These are phyloP conservation scores for Bathelium albidoporum DNA, from an alignment of 495 filamentous ascomycete species.

Conservation along the genomic window DNA sequence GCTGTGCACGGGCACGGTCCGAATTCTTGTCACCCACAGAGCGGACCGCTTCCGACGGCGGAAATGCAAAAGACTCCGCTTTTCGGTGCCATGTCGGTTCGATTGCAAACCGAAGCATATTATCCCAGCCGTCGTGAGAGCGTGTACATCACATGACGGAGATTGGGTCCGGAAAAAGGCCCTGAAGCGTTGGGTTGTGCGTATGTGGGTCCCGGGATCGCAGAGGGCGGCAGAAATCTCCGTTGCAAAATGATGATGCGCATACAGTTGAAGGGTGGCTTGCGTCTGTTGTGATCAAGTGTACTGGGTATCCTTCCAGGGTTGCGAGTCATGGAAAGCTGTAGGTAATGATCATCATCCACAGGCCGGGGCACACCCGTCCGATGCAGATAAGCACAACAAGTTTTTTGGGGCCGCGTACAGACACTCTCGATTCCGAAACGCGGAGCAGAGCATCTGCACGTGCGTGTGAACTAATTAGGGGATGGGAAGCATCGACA, in stretches of 20 bases:
- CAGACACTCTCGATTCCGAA: not conserved
- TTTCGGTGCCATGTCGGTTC: not conserved
- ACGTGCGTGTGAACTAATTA: not conserved
- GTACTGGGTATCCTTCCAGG: no score
- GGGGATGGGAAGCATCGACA: no score
- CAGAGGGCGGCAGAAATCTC: not conserved
- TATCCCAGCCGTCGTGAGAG: not conserved
- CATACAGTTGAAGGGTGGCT: not conserved
- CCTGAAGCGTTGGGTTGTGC: not conserved
- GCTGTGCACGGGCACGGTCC: not conserved
- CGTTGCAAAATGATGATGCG: not conserved
- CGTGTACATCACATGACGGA: not conserved
- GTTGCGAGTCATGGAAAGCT: not conserved
- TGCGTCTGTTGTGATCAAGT: no score
- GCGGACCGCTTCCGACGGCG: not conserved
- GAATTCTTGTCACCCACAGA: not conserved
- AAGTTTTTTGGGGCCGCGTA: not conserved
- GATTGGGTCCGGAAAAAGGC: not conserved
- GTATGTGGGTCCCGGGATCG: not conserved
- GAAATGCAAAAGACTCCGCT: not conserved
- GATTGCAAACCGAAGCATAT: not conserved
- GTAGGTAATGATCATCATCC: no score
- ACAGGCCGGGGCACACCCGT: no score
- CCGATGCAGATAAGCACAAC: not conserved
- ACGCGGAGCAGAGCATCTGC: not conserved